These are phyloP conservation scores for Tagetes patula DNA, from an alignment of 129 eudicot species.

Conservation along the genomic window DNA sequence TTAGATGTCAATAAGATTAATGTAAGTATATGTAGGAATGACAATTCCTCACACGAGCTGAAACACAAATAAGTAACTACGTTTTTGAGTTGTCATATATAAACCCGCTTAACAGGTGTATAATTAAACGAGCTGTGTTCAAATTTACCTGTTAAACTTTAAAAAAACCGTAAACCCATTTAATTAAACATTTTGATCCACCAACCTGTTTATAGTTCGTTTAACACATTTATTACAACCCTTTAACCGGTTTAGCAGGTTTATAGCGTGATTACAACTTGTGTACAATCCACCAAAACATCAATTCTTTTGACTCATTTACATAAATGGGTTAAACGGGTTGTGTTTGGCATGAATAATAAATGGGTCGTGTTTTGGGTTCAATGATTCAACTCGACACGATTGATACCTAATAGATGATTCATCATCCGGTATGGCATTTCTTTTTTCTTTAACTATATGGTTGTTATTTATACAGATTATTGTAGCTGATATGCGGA, in stretches of 20 bases:
- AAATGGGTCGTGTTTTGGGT: too few relatives aligned
- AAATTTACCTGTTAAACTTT: too few relatives aligned
- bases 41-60: neutral
- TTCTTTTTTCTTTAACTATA: neutral
- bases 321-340: neutral
- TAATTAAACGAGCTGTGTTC: neutral
- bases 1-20: constrained; percentile 82
- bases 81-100: neutral
- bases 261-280: neutral
- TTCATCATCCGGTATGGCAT: too few relatives aligned
- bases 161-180: too few relatives aligned
- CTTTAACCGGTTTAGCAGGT: neutral
- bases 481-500: constrained; percentile 97
- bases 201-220: neutral
- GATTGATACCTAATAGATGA: too few relatives aligned
- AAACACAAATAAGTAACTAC: too few relatives aligned
- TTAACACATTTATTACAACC: neutral
- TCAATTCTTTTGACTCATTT: neutral
- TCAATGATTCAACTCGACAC: too few relatives aligned
- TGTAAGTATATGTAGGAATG: constrained; percentile 43
- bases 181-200: too few relatives aligned
- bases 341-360: too few relatives aligned
- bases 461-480: constrained; percentile 42
- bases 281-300: neutral
- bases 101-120: neutral